Evolutionary conservation across 1,139 yeast genomes (phyloP), one percentile per base, ranked within the genome.

Genomic region (Hanseniaspora uvarum): DNA sequence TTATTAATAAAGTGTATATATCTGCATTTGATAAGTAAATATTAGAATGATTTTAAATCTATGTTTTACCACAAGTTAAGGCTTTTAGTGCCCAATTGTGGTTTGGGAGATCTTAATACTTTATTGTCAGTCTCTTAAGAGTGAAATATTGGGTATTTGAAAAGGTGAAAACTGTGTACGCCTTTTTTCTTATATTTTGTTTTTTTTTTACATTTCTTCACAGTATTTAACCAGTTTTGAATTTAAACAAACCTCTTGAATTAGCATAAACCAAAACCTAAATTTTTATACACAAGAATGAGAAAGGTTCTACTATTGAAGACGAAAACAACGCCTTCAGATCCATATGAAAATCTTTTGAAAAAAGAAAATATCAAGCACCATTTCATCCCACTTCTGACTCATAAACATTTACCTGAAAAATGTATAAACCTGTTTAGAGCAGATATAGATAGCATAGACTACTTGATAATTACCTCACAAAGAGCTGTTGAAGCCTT

Each of bases 401-500:
- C 75, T 37, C 95, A 86, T 65, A 72, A 75, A 1, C 81, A 78
- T 55, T 68, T 75, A 53, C 73, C 77, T 16, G 60, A 64, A 0
- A 72, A 67, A 16, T 73, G 83, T 3, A 63, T 72, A 2, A 59
- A 60, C 0, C 74, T 73, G 57, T 67, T 86, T 10, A 62, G 61
- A 6, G 70, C 78, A 2, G 59, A 63, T 24, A 81, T 80, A 59
- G 57, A 75, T 10, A 40, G 60, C 4, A 61, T 75, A 51, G 71
- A 74, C 55, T 77, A 79, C 0, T 68, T 86, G 43, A 83, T 92
- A 11, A 80, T 92, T n/a, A 88, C 97, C 0, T 84, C 95, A 3
- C 96, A 89, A 65, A 69, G 97, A 59, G 95, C 96, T 0, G 95
- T 89, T 0, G 96, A 89, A 62, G 83, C 89, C 34, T 68, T 84